Percentiles rank a stretch among this genome's conserved stretches.
Conservation (phyloP, 768 basidiomycete genomes). For the Asterophora lycoperdoides region DNA sequence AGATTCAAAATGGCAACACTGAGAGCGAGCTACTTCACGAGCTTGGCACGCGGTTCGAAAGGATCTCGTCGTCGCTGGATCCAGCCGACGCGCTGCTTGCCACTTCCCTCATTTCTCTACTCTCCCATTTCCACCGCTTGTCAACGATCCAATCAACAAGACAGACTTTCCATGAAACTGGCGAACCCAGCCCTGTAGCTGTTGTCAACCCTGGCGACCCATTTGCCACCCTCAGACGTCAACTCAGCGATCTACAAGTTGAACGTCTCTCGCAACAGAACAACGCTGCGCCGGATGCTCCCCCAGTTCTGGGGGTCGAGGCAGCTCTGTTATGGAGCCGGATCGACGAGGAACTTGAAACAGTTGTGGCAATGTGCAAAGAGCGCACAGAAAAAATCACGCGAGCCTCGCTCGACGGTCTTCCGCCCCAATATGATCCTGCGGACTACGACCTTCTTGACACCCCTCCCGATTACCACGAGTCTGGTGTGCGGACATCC, state of each 20-base stretch:
- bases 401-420: slow-evolving; percentile 29
- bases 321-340: slow-evolving; percentile 67
- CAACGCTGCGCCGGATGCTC: slow-evolving; percentile 30
- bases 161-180: slow-evolving; percentile 12
- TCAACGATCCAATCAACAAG: slow-evolving; percentile 38
- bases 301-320: slow-evolving; percentile 52
- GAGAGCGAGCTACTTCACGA: slow-evolving; percentile 58
- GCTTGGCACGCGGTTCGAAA: slow-evolving; percentile 51
- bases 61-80: slow-evolving; percentile 39
- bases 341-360: slow-evolving; percentile 72
- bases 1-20: slow-evolving; percentile 33
- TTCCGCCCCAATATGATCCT: slow-evolving; percentile 46
- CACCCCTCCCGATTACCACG: slow-evolving; percentile 58
- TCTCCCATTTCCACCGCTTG: slow-evolving; percentile 64
- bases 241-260: slow-evolving; percentile 63
- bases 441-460: slow-evolving; percentile 32
- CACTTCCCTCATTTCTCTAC: slow-evolving; percentile 61
- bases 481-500: slow-evolving; percentile 33
- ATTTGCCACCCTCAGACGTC: slow-evolving; percentile 60
- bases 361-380: slow-evolving; percentile 61
- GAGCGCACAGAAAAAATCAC: slow-evolving; percentile 43
- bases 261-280: slow-evolving; percentile 45
- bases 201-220: slow-evolving; percentile 30
- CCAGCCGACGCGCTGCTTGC: slow-evolving; percentile 59
- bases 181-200: slow-evolving; percentile 10